Base-by-base conservation (phyloP, 176 grass and related monocot genomes). In the Ampelocalamus luodianensis region DNA sequence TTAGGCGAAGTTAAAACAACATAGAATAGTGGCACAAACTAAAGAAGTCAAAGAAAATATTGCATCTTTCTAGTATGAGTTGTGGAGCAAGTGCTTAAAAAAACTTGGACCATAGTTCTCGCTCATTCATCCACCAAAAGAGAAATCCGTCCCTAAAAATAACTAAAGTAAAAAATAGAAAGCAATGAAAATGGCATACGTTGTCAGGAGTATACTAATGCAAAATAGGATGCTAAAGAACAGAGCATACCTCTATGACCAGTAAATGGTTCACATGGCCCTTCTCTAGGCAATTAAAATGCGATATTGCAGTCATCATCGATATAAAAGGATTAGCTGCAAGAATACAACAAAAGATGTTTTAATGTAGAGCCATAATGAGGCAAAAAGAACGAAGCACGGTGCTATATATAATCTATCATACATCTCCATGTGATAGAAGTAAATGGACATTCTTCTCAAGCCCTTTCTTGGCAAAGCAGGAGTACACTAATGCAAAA, bases 261-360 rank as follows among this genome's bases (percentile, higher is more conserved):
- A 14, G 83, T 56, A 98, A 58, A 98, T 89, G 36, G 36, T 92
- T 95, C 29, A 86, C 43, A 85, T 98, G 87, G 40, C 93, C 96
- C 69, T 83, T 98, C 96, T 87, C 96, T 93, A 76, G 96, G 89
- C 87, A 98, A 36, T 67, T 95, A 14, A 93, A 90, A 98, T n/a
- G n/a, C n/a, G n/a, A 93, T 50, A 93, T 16, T 82, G 53, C 96
- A 95, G 83, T 98, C 91, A 65, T 98, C 96, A 62, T 98, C 55
- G 86, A 72, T 79, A 92, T 90, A 82, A 85, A 98, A 4, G 93
- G 96, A 78, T 93, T 95, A 82, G 91, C 96, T 98, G 89, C 61
- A 74, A 86, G 48, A 32, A 76, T 15, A 79, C n/a, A 65, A 50
- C 5, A 80, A 20, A 68, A 27, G 4, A 90, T 53, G 36, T 68